A percentile compares a stretch with the other conserved stretches of the same genome.
phyloP scores from a whole-genome alignment of 1,139 yeast genomes.

The Nakaseomyces bracarensis region DNA sequence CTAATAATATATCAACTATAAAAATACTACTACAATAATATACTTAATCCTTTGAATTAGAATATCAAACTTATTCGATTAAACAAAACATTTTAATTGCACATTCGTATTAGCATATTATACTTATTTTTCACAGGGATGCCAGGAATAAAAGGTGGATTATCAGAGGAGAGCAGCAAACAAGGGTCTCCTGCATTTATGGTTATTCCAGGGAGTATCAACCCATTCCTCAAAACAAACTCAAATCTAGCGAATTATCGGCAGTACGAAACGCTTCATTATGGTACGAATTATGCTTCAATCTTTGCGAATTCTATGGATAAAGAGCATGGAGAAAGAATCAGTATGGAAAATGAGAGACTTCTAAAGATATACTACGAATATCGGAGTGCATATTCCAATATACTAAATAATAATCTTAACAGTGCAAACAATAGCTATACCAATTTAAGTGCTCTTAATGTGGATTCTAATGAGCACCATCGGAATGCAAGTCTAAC shows the following conservation, averaged over 20 bases:
- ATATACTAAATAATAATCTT: neutral
- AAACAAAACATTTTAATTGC: too few relatives aligned
- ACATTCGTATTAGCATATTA: too few relatives aligned
- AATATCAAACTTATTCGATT: too few relatives aligned
- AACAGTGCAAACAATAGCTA: conserved; percentile 10
- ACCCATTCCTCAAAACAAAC: neutral
- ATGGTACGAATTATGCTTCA: conserved; percentile 12
- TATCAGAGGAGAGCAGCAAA: neutral
- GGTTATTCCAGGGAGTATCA: neutral
- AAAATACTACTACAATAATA: too few relatives aligned
- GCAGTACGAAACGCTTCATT: conserved; percentile 7
- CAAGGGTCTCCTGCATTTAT: conserved; percentile 1
- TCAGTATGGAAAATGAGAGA: conserved; percentile 16
- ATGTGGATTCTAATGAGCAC: conserved; percentile 6
- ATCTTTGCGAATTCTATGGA: conserved; percentile 11
- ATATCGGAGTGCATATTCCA: conserved; percentile 5
- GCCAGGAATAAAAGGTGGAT: neutral
- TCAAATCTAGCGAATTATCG: neutral
- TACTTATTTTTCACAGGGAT: too few relatives aligned
- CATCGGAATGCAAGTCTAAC: conserved; percentile 19
- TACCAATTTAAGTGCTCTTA: conserved; percentile 9
- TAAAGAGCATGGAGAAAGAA: conserved; percentile 10
- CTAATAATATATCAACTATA: too few relatives aligned
- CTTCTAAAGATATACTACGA: conserved; percentile 20
- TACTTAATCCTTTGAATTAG: too few relatives aligned